Percentiles rank a stretch among this genome's conserved stretches.
Conservation (phyloP, 2,329 filamentous ascomycete species). For the Paramyrothecium roridum region DNA sequence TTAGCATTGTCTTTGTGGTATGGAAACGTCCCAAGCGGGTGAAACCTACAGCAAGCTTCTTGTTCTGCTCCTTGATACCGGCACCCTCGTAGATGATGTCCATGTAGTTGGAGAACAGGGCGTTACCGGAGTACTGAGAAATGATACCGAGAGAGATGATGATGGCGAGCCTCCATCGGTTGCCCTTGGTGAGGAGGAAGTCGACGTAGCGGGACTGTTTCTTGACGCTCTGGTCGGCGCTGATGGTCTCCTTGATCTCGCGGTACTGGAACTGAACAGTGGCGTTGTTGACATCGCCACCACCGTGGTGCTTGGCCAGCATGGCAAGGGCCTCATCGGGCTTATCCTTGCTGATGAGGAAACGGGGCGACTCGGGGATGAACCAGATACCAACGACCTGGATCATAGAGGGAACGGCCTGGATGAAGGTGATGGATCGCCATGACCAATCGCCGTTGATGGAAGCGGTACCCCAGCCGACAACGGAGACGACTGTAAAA, state of each 20-base stretch:
- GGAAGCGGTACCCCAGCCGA: slow-evolving; percentile 60
- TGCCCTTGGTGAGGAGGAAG: slow-evolving; percentile 60
- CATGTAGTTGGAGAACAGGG: slow-evolving; percentile 65
- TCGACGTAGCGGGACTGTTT: slow-evolving; percentile 53
- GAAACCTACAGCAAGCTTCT: slow-evolving; percentile 48
- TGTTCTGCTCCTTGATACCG: slow-evolving; percentile 54
- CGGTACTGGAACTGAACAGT: slow-evolving; percentile 64
- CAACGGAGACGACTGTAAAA: slow-evolving; percentile 49
- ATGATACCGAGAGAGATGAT: slow-evolving; percentile 63
- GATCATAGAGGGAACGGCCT: slow-evolving; percentile 57
- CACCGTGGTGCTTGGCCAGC: slow-evolving; percentile 61
- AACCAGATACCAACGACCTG: slow-evolving; percentile 65
- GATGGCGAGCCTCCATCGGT: slow-evolving; percentile 61
- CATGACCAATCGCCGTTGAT: slow-evolving; percentile 63
- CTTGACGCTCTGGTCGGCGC: slow-evolving; percentile 49
- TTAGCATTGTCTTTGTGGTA: slow-evolving; percentile 3
- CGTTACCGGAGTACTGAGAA: slow-evolving; percentile 67
- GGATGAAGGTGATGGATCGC: slow-evolving; percentile 63
- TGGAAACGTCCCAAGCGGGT: neutral
- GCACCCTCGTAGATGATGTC: slow-evolving; percentile 59
- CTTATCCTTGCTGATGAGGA: slow-evolving; percentile 61
- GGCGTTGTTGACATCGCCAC: slow-evolving; percentile 54
- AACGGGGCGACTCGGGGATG: slow-evolving; percentile 67
- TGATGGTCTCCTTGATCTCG: slow-evolving; percentile 64
- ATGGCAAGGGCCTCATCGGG: slow-evolving; percentile 59